Evolutionary conservation across 1,139 yeast genomes (phyloP).

Genomic region (Debaryomyces sp.): DNA sequence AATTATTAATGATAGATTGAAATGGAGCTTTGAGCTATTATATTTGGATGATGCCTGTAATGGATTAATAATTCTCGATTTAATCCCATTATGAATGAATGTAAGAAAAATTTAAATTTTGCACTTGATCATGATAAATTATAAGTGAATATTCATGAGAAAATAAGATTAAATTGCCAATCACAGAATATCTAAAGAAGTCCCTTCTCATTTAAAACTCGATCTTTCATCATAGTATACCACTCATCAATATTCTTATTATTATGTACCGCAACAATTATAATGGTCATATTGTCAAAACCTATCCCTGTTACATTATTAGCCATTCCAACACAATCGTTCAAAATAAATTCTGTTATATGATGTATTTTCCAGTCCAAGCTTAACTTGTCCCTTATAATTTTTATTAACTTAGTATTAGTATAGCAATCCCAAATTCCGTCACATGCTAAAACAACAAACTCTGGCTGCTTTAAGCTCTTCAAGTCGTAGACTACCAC

Average conservation of each 20-base stretch:
- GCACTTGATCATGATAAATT: background rate
- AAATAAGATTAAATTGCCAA: background rate
- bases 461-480: constrained; percentile 52
- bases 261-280: constrained; percentile 61
- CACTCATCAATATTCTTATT: constrained; percentile 53
- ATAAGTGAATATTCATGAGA: background rate
- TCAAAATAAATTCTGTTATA: constrained; percentile 60
- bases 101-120: background rate
- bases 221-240: constrained; percentile 55
- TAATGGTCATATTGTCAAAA: constrained; percentile 77
- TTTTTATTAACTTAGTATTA: constrained; percentile 53
- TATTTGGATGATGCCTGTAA: background rate
- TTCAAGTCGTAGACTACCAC: constrained; percentile 54
- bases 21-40: background rate
- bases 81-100: background rate
- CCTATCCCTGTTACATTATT: constrained; percentile 77
- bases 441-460: constrained; percentile 71
- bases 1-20: background rate
- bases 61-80: background rate
- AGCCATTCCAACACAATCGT: constrained; percentile 73
- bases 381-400: constrained; percentile 59
- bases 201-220: constrained; percentile 50
- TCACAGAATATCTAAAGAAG: constrained; percentile 11
- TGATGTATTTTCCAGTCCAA: constrained; percentile 61
- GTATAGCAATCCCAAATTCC: constrained; percentile 82